Percentiles rank a stretch among this genome's conserved stretches.
Conservation (phyloP, 768 basidiomycete genomes). For the Boletus bicolor region DNA sequence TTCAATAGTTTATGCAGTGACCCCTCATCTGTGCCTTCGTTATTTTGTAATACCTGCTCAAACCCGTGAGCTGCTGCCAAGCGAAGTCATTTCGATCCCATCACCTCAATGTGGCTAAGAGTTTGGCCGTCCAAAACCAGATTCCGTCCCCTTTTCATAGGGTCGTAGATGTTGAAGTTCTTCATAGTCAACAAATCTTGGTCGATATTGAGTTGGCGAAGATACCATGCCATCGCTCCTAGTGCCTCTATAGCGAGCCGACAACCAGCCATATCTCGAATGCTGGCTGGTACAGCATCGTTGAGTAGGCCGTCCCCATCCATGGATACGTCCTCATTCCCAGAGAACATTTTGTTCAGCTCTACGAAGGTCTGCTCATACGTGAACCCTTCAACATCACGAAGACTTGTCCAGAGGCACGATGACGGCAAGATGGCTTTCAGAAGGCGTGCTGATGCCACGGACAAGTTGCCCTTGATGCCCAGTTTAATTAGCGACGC, state of each 20-base stretch:
- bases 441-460: slow-evolving; percentile 76
- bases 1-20: slow-evolving; percentile 79
- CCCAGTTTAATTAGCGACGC: neutral
- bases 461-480: slow-evolving; percentile 77
- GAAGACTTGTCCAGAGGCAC: slow-evolving; percentile 88
- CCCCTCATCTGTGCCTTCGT: slow-evolving; percentile 90
- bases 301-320: slow-evolving; percentile 40
- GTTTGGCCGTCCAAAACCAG: slow-evolving; percentile 93
- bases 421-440: slow-evolving; percentile 75
- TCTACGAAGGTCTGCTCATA: slow-evolving; percentile 68
- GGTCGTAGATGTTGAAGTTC: slow-evolving; percentile 97
- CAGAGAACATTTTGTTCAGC: slow-evolving; percentile 62
- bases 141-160: slow-evolving; percentile 85
- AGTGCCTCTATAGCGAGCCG: slow-evolving; percentile 76
- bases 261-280: slow-evolving; percentile 67
- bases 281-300: slow-evolving; percentile 59
- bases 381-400: slow-evolving; percentile 77
- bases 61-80: slow-evolving; percentile 2
- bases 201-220: slow-evolving; percentile 92
- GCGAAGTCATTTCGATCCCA: slow-evolving; percentile 6
- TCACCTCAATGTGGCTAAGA: slow-evolving; percentile 89
- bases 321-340: slow-evolving; percentile 42
- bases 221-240: slow-evolving; percentile 92
- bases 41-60: slow-evolving; percentile 77
- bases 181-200: slow-evolving; percentile 92